Evolutionary conservation across 2,329 filamentous ascomycete genomes (phyloP), one percentile per base, ranked within the genome.

Genomic region (Stachybotrys echinatus): DNA sequence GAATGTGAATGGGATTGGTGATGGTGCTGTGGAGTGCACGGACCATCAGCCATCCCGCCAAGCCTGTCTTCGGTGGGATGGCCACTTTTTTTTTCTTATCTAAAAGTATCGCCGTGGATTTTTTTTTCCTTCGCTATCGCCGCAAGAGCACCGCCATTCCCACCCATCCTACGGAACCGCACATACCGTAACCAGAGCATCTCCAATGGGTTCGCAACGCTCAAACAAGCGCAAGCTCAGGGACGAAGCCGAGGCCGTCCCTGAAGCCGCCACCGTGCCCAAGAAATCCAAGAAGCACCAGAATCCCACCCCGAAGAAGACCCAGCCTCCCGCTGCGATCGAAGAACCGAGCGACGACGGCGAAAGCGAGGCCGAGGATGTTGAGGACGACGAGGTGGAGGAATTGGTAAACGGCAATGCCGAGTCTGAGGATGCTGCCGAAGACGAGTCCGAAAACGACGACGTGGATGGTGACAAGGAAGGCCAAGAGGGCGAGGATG

Each of bases 221-320:
- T 69, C 58, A 60, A 76, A 75, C 56, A 77, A 77, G 65, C 69
- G 74, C 52, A 73, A 70, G 55, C 10, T 14, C 27, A 65, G 67
- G 50, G 68, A 63, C 56, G 66, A 64, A 51, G 62, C 60, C 48
- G 65, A 70, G 50, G 56, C 63, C 10, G 54, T 60, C 43, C 58
- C 59, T 34, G 52, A 58, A 42, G 57, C 60, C 17, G 50, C 63
- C 42, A 50, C 58, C 23, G 54, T 61, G 34, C 50, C 63, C 21
- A 66, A 69, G 39, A 73, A 72, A 51, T 54, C 64, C 27, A 76
- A 75, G 64, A 76, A 75, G 61, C 39, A 62, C 55, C 74, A 71
- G 68, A 62, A 62, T 49, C 53, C 61, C 59, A 64, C 58, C 54
- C 62, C 54, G 34, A 34, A 34, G n/a, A 51, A 56, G 37, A 56